Base-by-base conservation (phyloP, 371 early-diverging fungal species). In the Mucor plumbeus region DNA sequence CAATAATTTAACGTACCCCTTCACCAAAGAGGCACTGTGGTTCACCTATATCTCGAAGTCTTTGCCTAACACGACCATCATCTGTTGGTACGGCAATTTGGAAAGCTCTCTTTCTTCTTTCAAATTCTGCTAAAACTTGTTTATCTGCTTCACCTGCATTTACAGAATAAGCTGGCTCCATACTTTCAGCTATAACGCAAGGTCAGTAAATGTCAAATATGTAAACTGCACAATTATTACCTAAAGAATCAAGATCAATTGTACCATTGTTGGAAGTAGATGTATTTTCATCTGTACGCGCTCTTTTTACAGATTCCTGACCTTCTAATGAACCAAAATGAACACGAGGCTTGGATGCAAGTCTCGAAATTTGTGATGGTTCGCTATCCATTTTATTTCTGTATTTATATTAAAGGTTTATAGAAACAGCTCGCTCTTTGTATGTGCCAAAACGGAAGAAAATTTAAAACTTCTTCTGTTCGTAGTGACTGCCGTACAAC, bases 1-100 rank as follows among this genome's bases (percentile, higher is more conserved):
- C 19, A 7, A 34, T n/a, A 11, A 57, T 40, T 7, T 21, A 21
- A 71, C 81, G 71, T 91, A 94, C 95, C 43, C 95, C 96, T 88
- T 98, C 98, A 47, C 91, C 97, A 73, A 98, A 98, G 3, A 96
- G 79, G 66, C 94, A 94, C 61, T 92, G 88, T 0, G 98, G 98
- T 61, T 96, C 92, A 2, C 86, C 88, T 41, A 91, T 77, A 40
- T 94, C 91, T 57, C 95, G 83, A 54, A 98, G 83, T 61, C 85
- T 78, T 39, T 80, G 81, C 19, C 93, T 78, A 26, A 98, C 98
- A 58, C 89, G 84, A 11, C 72, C 72, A 77, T 98, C 98, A 59
- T 95, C 94, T 4, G 98, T 98, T 7, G 98, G 98, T 0, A 97
- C 94, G 7, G 94, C 95, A 7, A 97, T 70, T 35, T 85, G 75